phyloP scores from a whole-genome alignment of 805 yeast species.

The Barnettozyma wickerhamii region DNA sequence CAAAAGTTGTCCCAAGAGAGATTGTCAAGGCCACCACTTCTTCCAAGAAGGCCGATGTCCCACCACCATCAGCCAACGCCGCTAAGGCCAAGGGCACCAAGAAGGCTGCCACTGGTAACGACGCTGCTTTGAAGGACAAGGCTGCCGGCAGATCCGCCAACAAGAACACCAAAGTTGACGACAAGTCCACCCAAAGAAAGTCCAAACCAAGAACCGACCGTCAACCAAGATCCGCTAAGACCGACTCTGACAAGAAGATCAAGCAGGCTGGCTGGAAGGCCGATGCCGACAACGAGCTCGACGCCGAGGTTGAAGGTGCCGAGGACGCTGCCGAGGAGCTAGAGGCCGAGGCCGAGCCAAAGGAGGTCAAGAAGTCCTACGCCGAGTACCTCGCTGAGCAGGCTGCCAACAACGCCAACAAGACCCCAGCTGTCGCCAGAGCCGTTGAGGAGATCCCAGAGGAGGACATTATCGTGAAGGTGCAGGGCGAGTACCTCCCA shows the following conservation, averaged over 20 bases:
- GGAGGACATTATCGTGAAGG: conserved; percentile 62
- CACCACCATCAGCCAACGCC: conserved; percentile 80
- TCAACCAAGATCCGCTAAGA: conserved; percentile 78
- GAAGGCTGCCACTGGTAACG: conserved; percentile 76
- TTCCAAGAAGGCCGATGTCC: conserved; percentile 79
- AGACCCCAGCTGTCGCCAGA: conserved; percentile 34
- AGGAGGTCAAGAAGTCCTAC: conserved; percentile 62
- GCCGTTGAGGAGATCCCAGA: conserved; percentile 34
- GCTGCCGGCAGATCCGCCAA: conserved; percentile 62
- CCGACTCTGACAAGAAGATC: conserved; percentile 80
- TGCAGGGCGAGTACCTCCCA: conserved; percentile 53
- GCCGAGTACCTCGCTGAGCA: conserved; percentile 80
- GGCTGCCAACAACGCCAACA: conserved; percentile 53
- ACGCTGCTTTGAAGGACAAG: conserved; percentile 77
- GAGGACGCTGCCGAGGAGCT: conserved; percentile 45
- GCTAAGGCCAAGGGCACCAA: conserved; percentile 70
- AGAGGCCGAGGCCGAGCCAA: conserved; percentile 37
- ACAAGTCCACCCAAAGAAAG: conserved; percentile 52
- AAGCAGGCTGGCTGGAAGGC: conserved; percentile 84
- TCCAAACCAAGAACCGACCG: conserved; percentile 63
- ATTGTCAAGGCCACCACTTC: conserved; percentile 78
- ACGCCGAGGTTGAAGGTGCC: conserved; percentile 56
- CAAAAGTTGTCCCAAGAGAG: conserved; percentile 57
- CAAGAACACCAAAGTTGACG: conserved; percentile 45
- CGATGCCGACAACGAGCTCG: conserved; percentile 64